A percentile compares a stretch with the other conserved stretches of the same genome.
Evolutionary conservation across 768 basidiomycete genomes (phyloP).

Genomic region (Suillus ampliporus): DNA sequence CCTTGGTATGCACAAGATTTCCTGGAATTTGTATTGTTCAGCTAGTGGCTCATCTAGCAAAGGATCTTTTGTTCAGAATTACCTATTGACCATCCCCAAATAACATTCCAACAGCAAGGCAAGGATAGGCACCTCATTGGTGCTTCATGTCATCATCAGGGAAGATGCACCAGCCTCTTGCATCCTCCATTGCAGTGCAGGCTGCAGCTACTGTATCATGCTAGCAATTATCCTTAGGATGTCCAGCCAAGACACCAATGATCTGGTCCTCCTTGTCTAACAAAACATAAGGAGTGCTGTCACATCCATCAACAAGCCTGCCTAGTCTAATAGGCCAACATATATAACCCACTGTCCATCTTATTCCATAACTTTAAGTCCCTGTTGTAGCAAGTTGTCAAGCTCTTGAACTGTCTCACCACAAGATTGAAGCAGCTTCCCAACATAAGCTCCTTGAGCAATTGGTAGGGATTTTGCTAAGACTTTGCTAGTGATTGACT

Average conservation of each 20-base stretch:
- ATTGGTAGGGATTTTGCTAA: too few relatives aligned
- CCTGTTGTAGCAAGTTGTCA: too few relatives aligned
- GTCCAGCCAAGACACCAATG: conserved; percentile 18
- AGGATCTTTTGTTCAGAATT: background rate
- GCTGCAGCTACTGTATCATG: background rate
- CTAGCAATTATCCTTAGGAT: conserved; percentile 10
- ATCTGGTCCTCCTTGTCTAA: conserved; percentile 8
- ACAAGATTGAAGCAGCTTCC: too few relatives aligned
- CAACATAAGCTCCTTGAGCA: too few relatives aligned
- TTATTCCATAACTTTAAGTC: too few relatives aligned
- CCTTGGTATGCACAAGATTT: background rate
- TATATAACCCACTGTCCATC: too few relatives aligned
- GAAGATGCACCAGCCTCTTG: background rate
- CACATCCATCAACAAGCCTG: background rate
- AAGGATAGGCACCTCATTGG: conserved; percentile 24
- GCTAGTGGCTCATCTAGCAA: background rate
- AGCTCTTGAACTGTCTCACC: too few relatives aligned
- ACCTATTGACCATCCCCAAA: conserved; percentile 35
- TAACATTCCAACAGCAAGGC: conserved; percentile 29
- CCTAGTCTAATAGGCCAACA: too few relatives aligned
- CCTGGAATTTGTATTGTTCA: background rate
- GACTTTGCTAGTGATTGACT: too few relatives aligned
- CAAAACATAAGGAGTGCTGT: conserved; percentile 5
- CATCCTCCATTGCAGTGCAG: conserved; percentile 2
- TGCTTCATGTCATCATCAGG: background rate